Conservation (phyloP, 345 rosid species). For the Noccaea caerulescens region DNA sequence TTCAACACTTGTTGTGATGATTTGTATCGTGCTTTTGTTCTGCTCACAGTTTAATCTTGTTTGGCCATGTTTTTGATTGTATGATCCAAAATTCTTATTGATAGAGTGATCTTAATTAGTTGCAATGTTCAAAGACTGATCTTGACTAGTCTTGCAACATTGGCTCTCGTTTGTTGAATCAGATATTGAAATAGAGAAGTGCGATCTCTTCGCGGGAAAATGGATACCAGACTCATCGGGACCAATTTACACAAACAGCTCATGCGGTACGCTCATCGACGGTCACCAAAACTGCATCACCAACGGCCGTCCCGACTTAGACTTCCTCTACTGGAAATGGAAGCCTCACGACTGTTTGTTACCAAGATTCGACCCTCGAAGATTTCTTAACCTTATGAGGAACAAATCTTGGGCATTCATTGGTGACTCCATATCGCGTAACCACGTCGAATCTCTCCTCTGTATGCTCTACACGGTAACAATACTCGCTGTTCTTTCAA, state of each 20-base stretch:
- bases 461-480: slow-evolving; percentile 81
- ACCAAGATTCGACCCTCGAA: slow-evolving; percentile 67
- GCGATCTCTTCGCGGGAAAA: slow-evolving; percentile 77
- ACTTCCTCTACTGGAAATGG: slow-evolving; percentile 90
- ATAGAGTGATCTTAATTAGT: neutral
- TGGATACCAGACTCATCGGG: slow-evolving; percentile 83
- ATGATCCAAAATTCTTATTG: neutral
- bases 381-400: slow-evolving; percentile 76
- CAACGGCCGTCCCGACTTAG: slow-evolving; percentile 84
- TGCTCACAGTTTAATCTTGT: neutral
- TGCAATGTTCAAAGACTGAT: neutral
- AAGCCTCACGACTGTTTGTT: slow-evolving; percentile 72
- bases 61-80: neutral
- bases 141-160: neutral
- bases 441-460: slow-evolving; percentile 82
- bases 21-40: slow-evolving; percentile 2
- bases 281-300: slow-evolving; percentile 90
- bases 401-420: slow-evolving; percentile 80
- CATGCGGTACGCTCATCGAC: slow-evolving; percentile 53
- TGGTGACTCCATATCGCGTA: slow-evolving; percentile 95
- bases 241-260: slow-evolving; percentile 60
- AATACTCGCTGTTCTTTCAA: slow-evolving; percentile 16
- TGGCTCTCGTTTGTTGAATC: neutral
- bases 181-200: slow-evolving; percentile 57
- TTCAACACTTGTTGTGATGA: neutral